These are phyloP conservation scores for Botrytis sinoallii DNA, from an alignment of 2,329 filamentous ascomycete species.

Conservation along the genomic window DNA sequence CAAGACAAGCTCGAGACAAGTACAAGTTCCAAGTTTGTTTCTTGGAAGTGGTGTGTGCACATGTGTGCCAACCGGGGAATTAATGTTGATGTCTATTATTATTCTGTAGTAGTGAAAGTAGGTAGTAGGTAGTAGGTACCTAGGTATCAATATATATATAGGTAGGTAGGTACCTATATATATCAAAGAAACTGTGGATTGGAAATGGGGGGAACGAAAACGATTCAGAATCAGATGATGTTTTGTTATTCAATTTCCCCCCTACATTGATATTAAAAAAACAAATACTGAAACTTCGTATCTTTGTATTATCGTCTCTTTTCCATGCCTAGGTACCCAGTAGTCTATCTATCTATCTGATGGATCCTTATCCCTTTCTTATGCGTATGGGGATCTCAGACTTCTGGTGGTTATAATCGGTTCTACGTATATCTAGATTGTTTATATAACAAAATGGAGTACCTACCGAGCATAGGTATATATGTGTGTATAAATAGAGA, in stretches of 20 bases:
- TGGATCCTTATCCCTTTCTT: not conserved
- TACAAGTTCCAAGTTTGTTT: not conserved
- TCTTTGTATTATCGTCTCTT: not conserved
- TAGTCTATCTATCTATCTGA: not conserved
- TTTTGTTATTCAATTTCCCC: not conserved
- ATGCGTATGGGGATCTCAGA: not conserved
- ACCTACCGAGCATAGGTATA: not conserved
- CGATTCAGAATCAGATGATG: not conserved
- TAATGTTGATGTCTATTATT: no score
- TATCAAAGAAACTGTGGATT: not conserved
- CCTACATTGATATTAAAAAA: not conserved
- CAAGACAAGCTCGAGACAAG: not conserved
- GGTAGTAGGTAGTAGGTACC: not conserved
- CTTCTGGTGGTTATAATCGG: not conserved
- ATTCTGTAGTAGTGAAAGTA: not conserved
- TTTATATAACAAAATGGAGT: not conserved
- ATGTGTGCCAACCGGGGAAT: not conserved
- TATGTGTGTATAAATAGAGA: no score
- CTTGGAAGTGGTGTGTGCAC: not conserved
- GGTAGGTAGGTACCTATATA: not conserved
- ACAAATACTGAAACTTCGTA: not conserved
- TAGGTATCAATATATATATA: not conserved
- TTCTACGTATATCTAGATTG: no score
- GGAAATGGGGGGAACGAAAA: not conserved
- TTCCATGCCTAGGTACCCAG: no score